Evolutionary conservation across 1,284 basidiomycete species (phyloP), one percentile per base, ranked within the genome.

Genomic region (Flammula alnicola): DNA sequence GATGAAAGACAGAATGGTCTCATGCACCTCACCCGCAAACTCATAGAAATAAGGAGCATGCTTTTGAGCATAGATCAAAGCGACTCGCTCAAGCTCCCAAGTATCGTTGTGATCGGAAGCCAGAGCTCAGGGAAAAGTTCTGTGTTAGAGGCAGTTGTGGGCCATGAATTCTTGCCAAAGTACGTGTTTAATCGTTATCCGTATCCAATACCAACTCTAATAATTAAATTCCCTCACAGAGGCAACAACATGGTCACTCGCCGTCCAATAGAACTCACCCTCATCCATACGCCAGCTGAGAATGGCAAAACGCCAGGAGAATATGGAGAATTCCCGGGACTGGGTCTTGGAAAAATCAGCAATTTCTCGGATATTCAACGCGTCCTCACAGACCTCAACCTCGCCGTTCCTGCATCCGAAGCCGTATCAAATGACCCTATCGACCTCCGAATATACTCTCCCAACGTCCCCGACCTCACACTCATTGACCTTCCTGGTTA

Each of bases 231-330:
- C 9, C 36, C n/a, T 22, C 30, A 7, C 63, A 97, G 94, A 74
- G 96, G 96, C 50, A 91, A 95, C 71, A 99, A 99, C 71, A 99
- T 99, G 97, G 97, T 99, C 37, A 99, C 96, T 1, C 91, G 96
- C 2, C 87, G 96, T 40, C 97, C 96, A 1, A 97, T 99, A 62
- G 96, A 99, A 67, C 83, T 99, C 49, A 99, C 96, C 0, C 86
- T 99, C 42, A 88, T 99, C 52, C 93, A 99, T 66, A 97, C 92
- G 0, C 91, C 92, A 11, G 67, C 75, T 6, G 74, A 73, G 27
- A 68, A 73, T 30, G 80, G 82, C 3, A 75, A 80, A 27, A 70
- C 76, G n/a, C 81, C 87, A 3, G 72, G 78, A 22, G 95, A 98
- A 66, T 98, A 95, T 59, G 95, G 94, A 56, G 93, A 96, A 66